Evolutionary conservation across 1,284 basidiomycete genomes (phyloP), one percentile per base, ranked within the genome.

Genomic region (Takashimella tepidaria): DNA sequence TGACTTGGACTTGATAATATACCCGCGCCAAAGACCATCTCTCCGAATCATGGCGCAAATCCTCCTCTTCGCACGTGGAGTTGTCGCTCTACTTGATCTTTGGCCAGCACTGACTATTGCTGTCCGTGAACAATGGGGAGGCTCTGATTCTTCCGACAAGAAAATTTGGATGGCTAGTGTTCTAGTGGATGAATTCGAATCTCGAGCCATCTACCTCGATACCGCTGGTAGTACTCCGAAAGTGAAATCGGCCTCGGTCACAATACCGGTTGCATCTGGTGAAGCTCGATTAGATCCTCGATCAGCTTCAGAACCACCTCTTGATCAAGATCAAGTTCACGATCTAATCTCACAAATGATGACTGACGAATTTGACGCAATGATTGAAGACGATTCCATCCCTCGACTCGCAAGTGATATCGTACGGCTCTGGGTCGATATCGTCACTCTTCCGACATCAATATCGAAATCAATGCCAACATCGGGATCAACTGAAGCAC

Each of bases 91-190:
- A 50, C 81, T 95, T 50, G 79, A 82, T 22, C 77, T 84, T 56
- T 95, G 91, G 91, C 83, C 87, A 41, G 87, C 85, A 2, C 81
- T 95, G 42, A 85, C 86, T 45, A 79, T 92, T 66, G 90, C 91
- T 25, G 83, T 93, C 41, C 82, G 85, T 53, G 82, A 91, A 65
- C 76, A 78, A 60, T 92, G 89, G 89, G 91, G 89, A 41, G 90
- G 88, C 3, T 80, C 85, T 22, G 81, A 83, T 40, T 82, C 83
- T 5, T 78, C 79, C 2, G 80, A 83, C 58, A 92, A 92, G 75
- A 82, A 85, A 56, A 84, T 81, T 8, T 91, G 88, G 86, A 79
- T 95, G 23, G 88, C 88, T 19, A 84, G 84, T 8, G 82, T 82
- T 45, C 80, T 95, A 63, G 84, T 93, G 55, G 91, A 95, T 73